A percentile compares a stretch with the other conserved stretches of the same genome.
Evolutionary conservation across 2,329 filamentous ascomycete genomes (phyloP).

Genomic region (Thelonectria blattea): DNA sequence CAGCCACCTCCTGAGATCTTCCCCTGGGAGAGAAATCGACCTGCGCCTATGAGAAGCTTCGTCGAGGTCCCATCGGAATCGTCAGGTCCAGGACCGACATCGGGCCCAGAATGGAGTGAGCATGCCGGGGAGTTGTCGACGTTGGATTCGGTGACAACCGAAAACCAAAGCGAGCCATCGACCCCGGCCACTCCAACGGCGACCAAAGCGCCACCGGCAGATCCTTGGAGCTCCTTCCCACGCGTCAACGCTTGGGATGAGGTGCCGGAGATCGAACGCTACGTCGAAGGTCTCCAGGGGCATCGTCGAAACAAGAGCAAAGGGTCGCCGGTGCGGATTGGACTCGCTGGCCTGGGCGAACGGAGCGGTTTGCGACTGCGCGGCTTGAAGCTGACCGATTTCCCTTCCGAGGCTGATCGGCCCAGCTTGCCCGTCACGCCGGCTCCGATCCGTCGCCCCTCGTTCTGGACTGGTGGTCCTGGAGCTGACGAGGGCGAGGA

Average conservation of each 20-base stretch:
- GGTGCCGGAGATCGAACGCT: constrained; percentile 84
- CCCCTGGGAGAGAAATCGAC: constrained; percentile 81
- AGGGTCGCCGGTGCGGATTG: constrained; percentile 26
- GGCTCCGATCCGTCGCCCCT: constrained; percentile 74
- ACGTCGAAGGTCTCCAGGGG: constrained; percentile 79
- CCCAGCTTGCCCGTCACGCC: constrained; percentile 92
- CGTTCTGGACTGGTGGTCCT: constrained; percentile 65
- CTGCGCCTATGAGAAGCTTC: constrained; percentile 70
- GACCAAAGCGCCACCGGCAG: constrained; percentile 53
- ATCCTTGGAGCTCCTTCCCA: constrained; percentile 77
- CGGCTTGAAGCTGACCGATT: constrained; percentile 79
- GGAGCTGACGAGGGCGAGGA: constrained; percentile 56
- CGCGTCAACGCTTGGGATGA: constrained; percentile 92
- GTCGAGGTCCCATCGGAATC: constrained; percentile 25
- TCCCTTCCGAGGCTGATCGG: constrained; percentile 80
- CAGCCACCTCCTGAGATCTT: constrained; percentile 75
- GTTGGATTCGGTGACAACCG: constrained; percentile 42
- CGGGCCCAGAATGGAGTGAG: constrained; percentile 28
- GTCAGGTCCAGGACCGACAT: constrained; percentile 22
- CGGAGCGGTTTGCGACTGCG: constrained; percentile 19
- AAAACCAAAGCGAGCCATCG: constrained; percentile 46
- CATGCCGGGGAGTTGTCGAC: constrained; percentile 42
- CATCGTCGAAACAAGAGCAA: constrained; percentile 51
- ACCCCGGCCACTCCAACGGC: constrained; percentile 56
- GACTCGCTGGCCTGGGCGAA: constrained; percentile 22